Evolutionary conservation across 768 basidiomycete genomes (phyloP).

Genomic region (Suillus plorans): DNA sequence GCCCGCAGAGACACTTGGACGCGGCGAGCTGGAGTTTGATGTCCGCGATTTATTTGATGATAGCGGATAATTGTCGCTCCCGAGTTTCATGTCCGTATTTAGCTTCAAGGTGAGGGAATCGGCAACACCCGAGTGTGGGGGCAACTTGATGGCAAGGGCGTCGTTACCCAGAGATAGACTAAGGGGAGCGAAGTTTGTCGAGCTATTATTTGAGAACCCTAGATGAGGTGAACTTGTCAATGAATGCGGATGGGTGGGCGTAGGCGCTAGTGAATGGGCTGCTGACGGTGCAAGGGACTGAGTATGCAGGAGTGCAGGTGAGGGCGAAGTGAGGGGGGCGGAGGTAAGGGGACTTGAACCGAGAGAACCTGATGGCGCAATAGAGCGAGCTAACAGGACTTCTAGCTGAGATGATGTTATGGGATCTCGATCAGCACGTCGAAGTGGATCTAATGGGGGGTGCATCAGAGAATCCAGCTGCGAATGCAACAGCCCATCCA

Average conservation of each 20-base stretch:
- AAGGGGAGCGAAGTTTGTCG: slow-evolving; percentile 21
- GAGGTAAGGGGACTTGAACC: slow-evolving; percentile 8
- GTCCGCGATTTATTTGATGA: slow-evolving; percentile 20
- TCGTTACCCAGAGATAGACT: slow-evolving; percentile 9
- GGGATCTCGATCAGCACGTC: slow-evolving; percentile 27
- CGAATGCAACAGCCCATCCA: slow-evolving; percentile 20
- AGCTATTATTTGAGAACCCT: slow-evolving; percentile 21
- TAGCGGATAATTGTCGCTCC: slow-evolving; percentile 1
- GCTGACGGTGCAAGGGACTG: slow-evolving; percentile 18
- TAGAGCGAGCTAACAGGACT: slow-evolving; percentile 21
- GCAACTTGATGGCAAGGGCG: slow-evolving; percentile 10
- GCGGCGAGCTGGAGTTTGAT: slow-evolving; percentile 25
- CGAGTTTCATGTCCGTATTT: slow-evolving; percentile 1
- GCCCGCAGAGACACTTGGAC: slow-evolving; percentile 25
- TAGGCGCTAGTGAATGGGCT: slow-evolving; percentile 19
- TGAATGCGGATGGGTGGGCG: slow-evolving; percentile 26
- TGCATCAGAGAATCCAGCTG: slow-evolving; percentile 21
- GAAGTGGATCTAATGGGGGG: slow-evolving; percentile 23
- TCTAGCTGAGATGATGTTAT: slow-evolving; percentile 28
- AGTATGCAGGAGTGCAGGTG: slow-evolving; percentile 19
- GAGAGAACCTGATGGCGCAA: slow-evolving; percentile 8
- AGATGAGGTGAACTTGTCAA: slow-evolving; percentile 28
- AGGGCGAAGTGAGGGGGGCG: slow-evolving; percentile 26
- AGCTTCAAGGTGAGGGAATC: slow-evolving; percentile 19
- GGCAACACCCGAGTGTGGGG: slow-evolving; percentile 1